These are phyloP conservation scores for Hyphodiscus hymeniophilus DNA, from an alignment of 495 filamentous ascomycete species.

Conservation along the genomic window DNA sequence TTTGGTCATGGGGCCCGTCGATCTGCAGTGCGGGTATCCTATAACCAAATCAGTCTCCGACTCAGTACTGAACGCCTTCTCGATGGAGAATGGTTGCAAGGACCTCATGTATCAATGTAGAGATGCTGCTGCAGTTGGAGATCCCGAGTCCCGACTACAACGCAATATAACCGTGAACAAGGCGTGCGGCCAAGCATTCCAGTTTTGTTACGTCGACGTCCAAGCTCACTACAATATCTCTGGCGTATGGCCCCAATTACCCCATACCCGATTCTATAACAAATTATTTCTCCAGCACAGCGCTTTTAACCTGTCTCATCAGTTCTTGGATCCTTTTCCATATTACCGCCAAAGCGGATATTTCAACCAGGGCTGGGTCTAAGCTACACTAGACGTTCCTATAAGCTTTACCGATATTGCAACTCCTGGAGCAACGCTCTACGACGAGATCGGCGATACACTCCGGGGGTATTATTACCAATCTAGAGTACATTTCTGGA, in stretches of 20 bases:
- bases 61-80: conserved; percentile 37
- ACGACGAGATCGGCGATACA: background rate
- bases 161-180: conserved; percentile 33
- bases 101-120: conserved; percentile 32
- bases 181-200: conserved; percentile 20
- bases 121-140: conserved; percentile 26
- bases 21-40: no score
- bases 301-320: conserved; percentile 38
- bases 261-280: background rate
- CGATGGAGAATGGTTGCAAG: conserved; percentile 31
- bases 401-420: conserved; percentile 40
- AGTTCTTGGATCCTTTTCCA: conserved; percentile 45
- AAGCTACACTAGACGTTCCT: conserved; percentile 48
- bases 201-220: background rate
- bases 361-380: conserved; percentile 46
- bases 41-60: conserved; percentile 40
- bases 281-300: background rate
- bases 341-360: conserved; percentile 27
- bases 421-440: background rate
- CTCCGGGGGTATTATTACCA: background rate
- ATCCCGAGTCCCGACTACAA: conserved; percentile 34
- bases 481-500: conserved; percentile 34
- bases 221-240: background rate
- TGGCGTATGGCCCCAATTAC: background rate
- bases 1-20: no score